Percentiles rank a stretch among this genome's conserved stretches.
Conservation (phyloP, 1,284 basidiomycete species). For the Waitea zeae region DNA sequence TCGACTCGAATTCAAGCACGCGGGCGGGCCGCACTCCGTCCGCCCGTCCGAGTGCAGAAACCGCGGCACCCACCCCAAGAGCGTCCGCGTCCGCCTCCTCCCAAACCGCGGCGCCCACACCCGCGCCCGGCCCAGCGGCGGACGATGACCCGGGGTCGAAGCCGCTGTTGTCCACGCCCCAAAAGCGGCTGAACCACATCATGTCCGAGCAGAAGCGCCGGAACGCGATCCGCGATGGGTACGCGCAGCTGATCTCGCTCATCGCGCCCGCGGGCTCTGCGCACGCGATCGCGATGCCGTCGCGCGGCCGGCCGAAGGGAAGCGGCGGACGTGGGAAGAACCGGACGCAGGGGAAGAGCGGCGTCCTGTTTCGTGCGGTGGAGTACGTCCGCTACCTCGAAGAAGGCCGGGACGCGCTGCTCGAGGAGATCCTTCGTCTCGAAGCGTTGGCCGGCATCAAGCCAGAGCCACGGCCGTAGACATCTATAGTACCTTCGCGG, state of each 20-base stretch:
- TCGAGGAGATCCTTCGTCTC: slow-evolving; percentile 39
- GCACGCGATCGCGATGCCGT: slow-evolving; percentile 52
- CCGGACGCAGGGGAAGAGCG: slow-evolving; percentile 60
- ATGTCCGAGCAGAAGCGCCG: slow-evolving; percentile 83
- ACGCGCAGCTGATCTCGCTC: slow-evolving; percentile 65
- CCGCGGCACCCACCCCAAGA: not conserved
- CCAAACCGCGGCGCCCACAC: not conserved
- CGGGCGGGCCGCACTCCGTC: too few species aligned
- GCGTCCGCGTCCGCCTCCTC: not conserved
- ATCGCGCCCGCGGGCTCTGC: slow-evolving; percentile 53
- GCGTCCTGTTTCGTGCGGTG: slow-evolving; percentile 62
- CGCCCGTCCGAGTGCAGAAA: not conserved
- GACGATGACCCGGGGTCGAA: slow-evolving; percentile 21
- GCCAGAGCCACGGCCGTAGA: too few species aligned
- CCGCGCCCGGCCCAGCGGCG: not conserved
- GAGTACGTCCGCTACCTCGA: slow-evolving; percentile 67
- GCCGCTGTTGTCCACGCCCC: slow-evolving; percentile 60
- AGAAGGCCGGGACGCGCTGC: slow-evolving; percentile 47
- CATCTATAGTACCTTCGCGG: too few species aligned
- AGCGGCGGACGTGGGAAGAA: slow-evolving; percentile 31
- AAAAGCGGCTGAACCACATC: slow-evolving; percentile 88
- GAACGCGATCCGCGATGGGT: slow-evolving; percentile 79
- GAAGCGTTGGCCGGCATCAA: slow-evolving; percentile 35
- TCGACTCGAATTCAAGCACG: too few species aligned
- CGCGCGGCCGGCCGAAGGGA: slow-evolving; percentile 64